These are phyloP conservation scores for Aspergillus phoenicis DNA, from an alignment of 2,329 filamentous ascomycete species.

Conservation along the genomic window DNA sequence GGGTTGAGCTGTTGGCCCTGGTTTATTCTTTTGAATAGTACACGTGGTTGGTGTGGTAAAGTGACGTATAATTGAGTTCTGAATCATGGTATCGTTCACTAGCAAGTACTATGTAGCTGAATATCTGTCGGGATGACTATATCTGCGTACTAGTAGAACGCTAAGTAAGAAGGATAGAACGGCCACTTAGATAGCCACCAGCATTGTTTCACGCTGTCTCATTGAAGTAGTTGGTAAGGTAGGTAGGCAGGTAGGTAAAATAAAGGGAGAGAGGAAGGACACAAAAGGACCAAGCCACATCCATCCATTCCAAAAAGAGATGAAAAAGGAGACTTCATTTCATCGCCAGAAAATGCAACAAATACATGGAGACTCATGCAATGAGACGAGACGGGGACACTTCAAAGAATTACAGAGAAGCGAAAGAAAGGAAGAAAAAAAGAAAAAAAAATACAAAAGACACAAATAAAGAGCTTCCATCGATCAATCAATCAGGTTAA, in stretches of 20 bases:
- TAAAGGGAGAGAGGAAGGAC: not conserved
- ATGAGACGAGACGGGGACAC: not conserved
- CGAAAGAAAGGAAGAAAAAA: conserved; percentile 7
- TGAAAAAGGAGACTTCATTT: not conserved
- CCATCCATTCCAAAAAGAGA: not conserved
- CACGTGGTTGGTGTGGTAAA: not conserved
- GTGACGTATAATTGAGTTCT: not conserved
- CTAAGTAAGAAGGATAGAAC: not conserved
- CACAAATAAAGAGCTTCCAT: not conserved
- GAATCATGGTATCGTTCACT: not conserved
- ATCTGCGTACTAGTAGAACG: no score
- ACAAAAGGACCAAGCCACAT: conserved; percentile 2
- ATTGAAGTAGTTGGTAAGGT: not conserved
- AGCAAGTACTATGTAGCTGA: not conserved
- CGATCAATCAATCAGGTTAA: conserved; percentile 5
- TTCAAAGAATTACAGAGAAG: conserved; percentile 13
- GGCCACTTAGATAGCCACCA: not conserved
- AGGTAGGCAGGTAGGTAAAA: not conserved
- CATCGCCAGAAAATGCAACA: conserved; percentile 3
- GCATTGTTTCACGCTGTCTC: conserved; percentile 8
- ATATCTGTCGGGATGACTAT: no score
- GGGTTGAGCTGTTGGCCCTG: not conserved
- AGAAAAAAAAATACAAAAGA: conserved; percentile 2
- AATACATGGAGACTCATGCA: not conserved
- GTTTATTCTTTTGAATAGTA: no score